phyloP scores from a whole-genome alignment of 2,329 filamentous ascomycete species.

The Fusarium penzigii region DNA sequence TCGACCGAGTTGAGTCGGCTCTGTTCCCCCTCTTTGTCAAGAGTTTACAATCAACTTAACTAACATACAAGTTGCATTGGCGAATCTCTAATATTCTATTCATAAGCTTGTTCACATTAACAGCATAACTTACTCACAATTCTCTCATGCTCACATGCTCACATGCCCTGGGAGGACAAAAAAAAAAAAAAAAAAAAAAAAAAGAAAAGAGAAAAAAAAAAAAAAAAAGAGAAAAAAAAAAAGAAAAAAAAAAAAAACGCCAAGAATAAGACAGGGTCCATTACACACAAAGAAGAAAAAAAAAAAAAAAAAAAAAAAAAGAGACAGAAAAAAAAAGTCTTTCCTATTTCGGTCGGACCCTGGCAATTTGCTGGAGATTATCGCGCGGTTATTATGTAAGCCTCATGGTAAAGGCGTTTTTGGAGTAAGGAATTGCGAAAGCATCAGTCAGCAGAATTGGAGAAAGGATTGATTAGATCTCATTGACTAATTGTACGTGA shows the following conservation, averaged over 20 bases:
- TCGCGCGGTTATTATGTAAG: conserved; percentile 24
- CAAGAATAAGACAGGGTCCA: too few species aligned
- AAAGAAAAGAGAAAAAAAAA: not conserved
- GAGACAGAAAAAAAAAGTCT: not conserved
- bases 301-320: too few species aligned
- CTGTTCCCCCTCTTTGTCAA: too few species aligned
- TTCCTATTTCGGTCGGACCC: conserved; percentile 13
- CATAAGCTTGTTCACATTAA: too few species aligned
- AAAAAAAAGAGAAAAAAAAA: not conserved
- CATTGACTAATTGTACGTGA: conserved; percentile 4
- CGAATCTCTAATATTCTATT: not conserved
- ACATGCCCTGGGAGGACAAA: too few species aligned
- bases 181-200: not conserved
- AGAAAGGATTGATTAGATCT: not conserved
- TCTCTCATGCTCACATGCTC: too few species aligned
- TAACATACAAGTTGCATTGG: conserved; percentile 22
- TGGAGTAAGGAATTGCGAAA: conserved; percentile 23
- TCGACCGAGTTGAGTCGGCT: too few species aligned
- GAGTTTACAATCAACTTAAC: not conserved
- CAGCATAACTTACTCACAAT: too few species aligned
- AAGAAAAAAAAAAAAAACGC: not conserved
- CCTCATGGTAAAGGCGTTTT: conserved; percentile 10
- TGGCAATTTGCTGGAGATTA: not conserved
- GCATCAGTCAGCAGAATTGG: conserved; percentile 27
- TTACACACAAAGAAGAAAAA: not conserved